These are phyloP conservation scores for Diospyros kaki DNA, from an alignment of 148 eudicot genomes.

Conservation along the genomic window DNA sequence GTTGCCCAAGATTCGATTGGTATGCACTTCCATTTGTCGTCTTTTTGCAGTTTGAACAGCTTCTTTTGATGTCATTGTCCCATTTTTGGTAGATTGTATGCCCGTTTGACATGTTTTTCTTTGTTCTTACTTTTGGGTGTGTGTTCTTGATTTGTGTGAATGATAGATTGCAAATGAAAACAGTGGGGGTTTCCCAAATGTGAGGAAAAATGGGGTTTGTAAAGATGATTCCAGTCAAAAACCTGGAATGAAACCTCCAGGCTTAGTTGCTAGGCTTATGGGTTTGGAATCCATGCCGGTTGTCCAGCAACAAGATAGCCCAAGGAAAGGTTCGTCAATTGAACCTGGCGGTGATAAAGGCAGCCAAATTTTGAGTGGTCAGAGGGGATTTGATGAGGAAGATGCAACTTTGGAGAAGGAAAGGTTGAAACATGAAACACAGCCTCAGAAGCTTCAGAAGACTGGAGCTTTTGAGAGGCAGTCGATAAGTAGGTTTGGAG, in stretches of 20 bases:
- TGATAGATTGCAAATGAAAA: constrained; percentile 77
- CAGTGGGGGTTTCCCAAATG: constrained; percentile 56
- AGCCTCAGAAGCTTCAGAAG: constrained; percentile 91
- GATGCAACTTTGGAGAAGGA: constrained; percentile 36
- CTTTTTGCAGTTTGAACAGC: not conserved
- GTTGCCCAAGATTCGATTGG: constrained; percentile 78
- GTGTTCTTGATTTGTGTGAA: constrained; percentile 12
- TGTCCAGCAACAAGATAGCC: constrained; percentile 22
- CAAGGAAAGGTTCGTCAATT: constrained; percentile 23
- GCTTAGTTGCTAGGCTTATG: constrained; percentile 96
- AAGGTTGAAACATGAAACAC: constrained; percentile 34
- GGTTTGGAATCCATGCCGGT: constrained; percentile 87
- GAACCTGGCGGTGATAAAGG: constrained; percentile 17
- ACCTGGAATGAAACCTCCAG: constrained; percentile 52
- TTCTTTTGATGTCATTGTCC: constrained; percentile 4
- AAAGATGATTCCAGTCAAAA: constrained; percentile 31
- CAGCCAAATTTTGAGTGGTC: constrained; percentile 17
- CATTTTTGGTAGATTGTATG: not conserved
- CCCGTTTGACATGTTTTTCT: not conserved
- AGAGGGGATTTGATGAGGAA: constrained; percentile 19
- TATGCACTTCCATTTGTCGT: constrained; percentile 27
- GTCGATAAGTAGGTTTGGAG: constrained; percentile 63
- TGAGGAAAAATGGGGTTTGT: constrained; percentile 39
- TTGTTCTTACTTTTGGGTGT: not conserved
- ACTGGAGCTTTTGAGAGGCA: constrained; percentile 57